Conservation (phyloP, 176 grass and related monocot species). For the Oryza australiensis region DNA sequence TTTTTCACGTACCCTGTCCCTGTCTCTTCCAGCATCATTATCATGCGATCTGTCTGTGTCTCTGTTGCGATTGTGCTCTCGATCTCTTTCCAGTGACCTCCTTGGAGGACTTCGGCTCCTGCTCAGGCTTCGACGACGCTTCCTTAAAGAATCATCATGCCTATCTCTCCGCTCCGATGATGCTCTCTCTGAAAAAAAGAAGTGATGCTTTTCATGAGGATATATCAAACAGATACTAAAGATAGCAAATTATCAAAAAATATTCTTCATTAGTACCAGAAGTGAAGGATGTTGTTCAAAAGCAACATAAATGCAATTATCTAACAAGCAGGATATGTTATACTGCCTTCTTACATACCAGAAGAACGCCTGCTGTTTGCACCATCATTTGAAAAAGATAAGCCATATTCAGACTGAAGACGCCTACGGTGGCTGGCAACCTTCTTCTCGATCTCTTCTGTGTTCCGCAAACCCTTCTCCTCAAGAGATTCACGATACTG, state of each 20-base stretch:
- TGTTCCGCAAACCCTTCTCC: constrained; percentile 72
- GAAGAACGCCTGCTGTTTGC: constrained; percentile 56
- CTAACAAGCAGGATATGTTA: constrained; percentile 9
- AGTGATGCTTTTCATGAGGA: neutral
- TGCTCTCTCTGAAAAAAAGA: constrained; percentile 55
- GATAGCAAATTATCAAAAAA: neutral
- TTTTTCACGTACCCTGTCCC: constrained; percentile 63
- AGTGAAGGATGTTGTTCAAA: constrained; percentile 5
- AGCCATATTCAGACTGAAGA: constrained; percentile 83
- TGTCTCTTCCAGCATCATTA: constrained; percentile 56
- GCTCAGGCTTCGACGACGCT: constrained; percentile 58
- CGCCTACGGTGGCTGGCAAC: constrained; percentile 62
- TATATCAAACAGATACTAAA: neutral
- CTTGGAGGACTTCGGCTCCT: constrained; percentile 74
- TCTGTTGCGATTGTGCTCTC: constrained; percentile 59
- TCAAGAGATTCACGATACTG: constrained; percentile 92
- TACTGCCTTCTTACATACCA: constrained; percentile 52
- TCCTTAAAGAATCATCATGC: constrained; percentile 58
- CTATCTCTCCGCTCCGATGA: constrained; percentile 67
- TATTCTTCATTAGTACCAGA: neutral
- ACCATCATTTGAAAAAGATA: constrained; percentile 69
- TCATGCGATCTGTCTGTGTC: constrained; percentile 59
- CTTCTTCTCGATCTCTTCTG: constrained; percentile 93
- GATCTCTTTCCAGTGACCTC: constrained; percentile 66
- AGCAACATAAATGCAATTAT: constrained; percentile 20